Base-by-base conservation (phyloP, 768 basidiomycete species). In the Tubosaeta brunneosetosa region DNA sequence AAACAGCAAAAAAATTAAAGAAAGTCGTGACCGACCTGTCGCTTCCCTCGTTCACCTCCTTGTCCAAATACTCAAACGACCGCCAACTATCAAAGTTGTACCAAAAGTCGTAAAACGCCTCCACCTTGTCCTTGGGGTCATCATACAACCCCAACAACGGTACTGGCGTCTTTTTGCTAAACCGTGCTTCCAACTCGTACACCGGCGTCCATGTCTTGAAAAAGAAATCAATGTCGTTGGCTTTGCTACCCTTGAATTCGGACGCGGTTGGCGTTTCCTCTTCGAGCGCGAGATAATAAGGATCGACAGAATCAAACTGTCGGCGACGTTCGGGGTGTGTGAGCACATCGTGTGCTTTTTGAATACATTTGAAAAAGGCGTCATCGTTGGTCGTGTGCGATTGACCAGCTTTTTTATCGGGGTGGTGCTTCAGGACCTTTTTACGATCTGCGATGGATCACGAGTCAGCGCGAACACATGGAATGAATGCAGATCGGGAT, bases 31-130 rank as follows among this genome's bases (percentile, higher is more conserved):
- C 85, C 58, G 48, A 93, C 92, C 80, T 91, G 68, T 98, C 95
- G 56, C 89, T 91, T 11, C 95, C 95, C 73, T 99, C 95, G 69
- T 97, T 95, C 52, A 92, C 88, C 70, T 99, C 95, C 78, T 99
- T 98, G 76, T 99, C 95, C 59, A 88, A 76, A 78, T 93, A 97
- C 73, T 99, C 95, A 68, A 97, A 99, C 69, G 86, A 91, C 63
- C 95, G 78, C 95, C 95, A 99, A 60, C 88, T 91, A 71, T 97
- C 95, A 72, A 99, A 95, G 79, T 94, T 95, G 79, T 99, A 98
- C 93, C 94, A 99, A 72, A 95, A 97, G 71, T 97, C 89, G 77
- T 99, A 99, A 78, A 99, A 97, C 6, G 73, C 78, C 68, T 95
- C 91, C 49, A 97, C 94, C 51, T 82, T 81, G 58, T 81, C 80